Evolutionary conservation across 1,139 yeast genomes (phyloP), one percentile per base, ranked within the genome.

Genomic region (Candida pseudoviswanathii): DNA sequence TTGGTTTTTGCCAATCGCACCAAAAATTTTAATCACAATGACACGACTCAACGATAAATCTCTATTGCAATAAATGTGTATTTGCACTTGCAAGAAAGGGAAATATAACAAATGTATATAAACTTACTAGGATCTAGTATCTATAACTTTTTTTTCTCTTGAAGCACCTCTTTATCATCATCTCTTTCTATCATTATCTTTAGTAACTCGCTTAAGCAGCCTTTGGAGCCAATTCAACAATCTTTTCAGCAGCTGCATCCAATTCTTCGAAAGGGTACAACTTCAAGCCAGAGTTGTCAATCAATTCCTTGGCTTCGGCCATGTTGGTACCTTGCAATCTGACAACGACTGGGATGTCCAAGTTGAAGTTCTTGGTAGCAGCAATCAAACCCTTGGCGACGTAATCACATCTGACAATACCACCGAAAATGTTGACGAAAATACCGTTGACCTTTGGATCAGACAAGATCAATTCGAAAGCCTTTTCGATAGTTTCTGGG

Each of bases 251-350:
- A 66, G 99, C 99, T 59, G 91, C 90, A 73, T 94, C 99, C 64
- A 94, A 84, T 71, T 94, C 97, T 67, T 86, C 89, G 75, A 86
- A 89, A 54, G 96, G 86, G 74, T 80, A 91, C 71, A 94, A 89
- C 82, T 92, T 89, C 74, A 94, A 82, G 51, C 98, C 98, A 45
- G 97, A 90, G 66, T 89, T 82, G 59, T 82, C 76, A 64, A 94
- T 89, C 75, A 94, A 82, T 66, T 88, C 80, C 75, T 87, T 89
- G 63, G 98, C 99, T 67, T 85, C 80, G 61, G 83, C 89, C 77
- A 87, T 82, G 80, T 95, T 94, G 60, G 99, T 94, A 74, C 99
- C 99, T 80, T 95, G 98, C 67, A 94, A 82, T 82, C 99, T 90
- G 58, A 92, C 98, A 58, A 95, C 96, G 64, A 94, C 95, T 61